These are phyloP conservation scores for Penicillium psychrosexuale DNA, from an alignment of 2,329 filamentous ascomycete species.

Conservation along the genomic window DNA sequence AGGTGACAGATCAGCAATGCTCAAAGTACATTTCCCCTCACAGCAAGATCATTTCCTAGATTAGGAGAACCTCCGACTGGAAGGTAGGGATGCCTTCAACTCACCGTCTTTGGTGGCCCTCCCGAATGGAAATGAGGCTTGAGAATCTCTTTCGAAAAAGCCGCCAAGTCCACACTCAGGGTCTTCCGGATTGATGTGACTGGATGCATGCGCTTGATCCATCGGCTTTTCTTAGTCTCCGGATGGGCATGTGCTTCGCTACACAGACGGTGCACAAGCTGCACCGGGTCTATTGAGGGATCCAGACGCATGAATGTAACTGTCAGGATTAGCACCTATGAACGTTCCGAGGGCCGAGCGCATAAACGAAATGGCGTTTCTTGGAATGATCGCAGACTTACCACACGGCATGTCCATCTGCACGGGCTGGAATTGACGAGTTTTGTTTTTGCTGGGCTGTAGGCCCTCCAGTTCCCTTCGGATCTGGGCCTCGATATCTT, in stretches of 20 bases:
- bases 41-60: neutral
- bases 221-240: constrained; percentile 54
- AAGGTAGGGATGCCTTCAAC: constrained; percentile 13
- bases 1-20: constrained; percentile 1
- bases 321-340: constrained; percentile 32
- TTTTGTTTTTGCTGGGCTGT: constrained; percentile 45
- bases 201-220: constrained; percentile 59
- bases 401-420: constrained; percentile 53
- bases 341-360: constrained; percentile 12
- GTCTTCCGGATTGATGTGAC: constrained; percentile 58
- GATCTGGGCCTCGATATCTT: constrained; percentile 61
- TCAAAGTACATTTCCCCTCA: neutral
- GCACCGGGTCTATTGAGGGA: constrained; percentile 57
- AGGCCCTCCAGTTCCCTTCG: constrained; percentile 56
- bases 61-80: neutral
- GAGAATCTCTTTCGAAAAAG: constrained; percentile 56
- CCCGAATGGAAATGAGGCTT: constrained; percentile 58
- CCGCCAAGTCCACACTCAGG: constrained; percentile 55
- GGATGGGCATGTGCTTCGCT: constrained; percentile 52
- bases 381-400: constrained; percentile 20
- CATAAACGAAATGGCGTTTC: constrained; percentile 5
- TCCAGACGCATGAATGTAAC: constrained; percentile 59
- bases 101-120: constrained; percentile 52
- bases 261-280: constrained; percentile 59
- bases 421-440: constrained; percentile 51